Evolutionary conservation across 2,329 filamentous ascomycete species (phyloP).

Genomic region (Colletotrichum caudatum): DNA sequence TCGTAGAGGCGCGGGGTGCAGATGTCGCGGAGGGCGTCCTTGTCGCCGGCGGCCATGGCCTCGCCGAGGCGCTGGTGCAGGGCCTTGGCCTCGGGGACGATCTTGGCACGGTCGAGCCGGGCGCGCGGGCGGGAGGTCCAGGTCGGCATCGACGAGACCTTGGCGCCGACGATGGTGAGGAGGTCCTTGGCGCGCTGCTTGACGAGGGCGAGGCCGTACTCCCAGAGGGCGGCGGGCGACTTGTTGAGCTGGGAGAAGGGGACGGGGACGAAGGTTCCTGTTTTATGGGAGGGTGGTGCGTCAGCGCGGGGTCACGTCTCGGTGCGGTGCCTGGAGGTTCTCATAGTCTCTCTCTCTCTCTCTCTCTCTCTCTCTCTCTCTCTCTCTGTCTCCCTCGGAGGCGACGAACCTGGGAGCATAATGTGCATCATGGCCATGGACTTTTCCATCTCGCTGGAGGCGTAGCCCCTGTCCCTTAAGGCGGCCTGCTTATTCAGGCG

Average conservation of each 20-base stretch:
- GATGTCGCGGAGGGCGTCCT: conserved; percentile 60
- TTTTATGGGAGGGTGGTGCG: neutral
- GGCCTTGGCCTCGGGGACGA: conserved; percentile 66
- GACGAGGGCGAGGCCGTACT: conserved; percentile 54
- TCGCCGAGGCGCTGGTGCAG: conserved; percentile 72
- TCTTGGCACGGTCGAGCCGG: conserved; percentile 55
- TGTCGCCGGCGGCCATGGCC: conserved; percentile 70
- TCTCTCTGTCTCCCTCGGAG: neutral
- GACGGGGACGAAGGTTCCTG: conserved; percentile 63
- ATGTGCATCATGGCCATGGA: conserved; percentile 14
- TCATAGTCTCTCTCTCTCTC: neutral
- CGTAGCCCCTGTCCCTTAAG: neutral
- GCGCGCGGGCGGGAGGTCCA: conserved; percentile 58
- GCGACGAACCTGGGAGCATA: conserved; percentile 29
- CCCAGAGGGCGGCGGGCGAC: conserved; percentile 46
- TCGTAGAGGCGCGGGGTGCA: conserved; percentile 66
- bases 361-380: neutral
- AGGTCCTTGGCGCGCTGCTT: conserved; percentile 53
- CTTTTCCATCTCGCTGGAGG: conserved; percentile 19
- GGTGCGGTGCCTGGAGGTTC: neutral
- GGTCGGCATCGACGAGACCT: conserved; percentile 60
- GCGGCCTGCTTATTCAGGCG: conserved; percentile 16
- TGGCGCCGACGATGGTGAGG: conserved; percentile 52
- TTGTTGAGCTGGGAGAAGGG: conserved; percentile 53
- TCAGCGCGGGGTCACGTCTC: neutral